Base-by-base conservation (phyloP, 2,329 filamentous ascomycete species). In the Ophiostoma novo-ulmi region DNA sequence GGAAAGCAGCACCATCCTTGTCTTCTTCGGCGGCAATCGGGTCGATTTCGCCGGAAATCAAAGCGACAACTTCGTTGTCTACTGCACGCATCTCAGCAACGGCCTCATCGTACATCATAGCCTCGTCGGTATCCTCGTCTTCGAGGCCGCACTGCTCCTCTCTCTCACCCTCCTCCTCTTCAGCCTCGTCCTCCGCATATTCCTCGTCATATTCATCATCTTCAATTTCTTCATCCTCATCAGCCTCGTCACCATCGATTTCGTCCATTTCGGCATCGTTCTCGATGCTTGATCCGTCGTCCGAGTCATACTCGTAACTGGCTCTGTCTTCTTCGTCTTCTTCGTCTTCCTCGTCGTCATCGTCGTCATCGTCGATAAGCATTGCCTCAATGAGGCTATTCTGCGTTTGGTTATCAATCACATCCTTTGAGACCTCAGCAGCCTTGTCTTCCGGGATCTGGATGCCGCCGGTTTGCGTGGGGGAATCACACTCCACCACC, bases 271-370 rank as follows among this genome's bases (percentile, higher is more conserved):
- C 69, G 0, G 41, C 38, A 1, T 66, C 66, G 1, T 68, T 55
- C 1, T 65, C 65, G 14, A 63, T 61, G 38, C 22, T 26, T 5
- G 36, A 41, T 2, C 39, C 69, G 11, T 69, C 69, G 3, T 69
- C 68, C 14, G 52, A 48, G 17, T 72, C 66, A 1, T 61, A 66
- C 13, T 71, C 67, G 13, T 69, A 55, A 14, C 13, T 58, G n/a
- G 35, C 35, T 48, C 17, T 20, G 6, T 58, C 64, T 22, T 68
- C 26, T 0, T 67, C 35, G 5, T 35, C 58, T 0, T 44, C 67
- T 11, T 67, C 35, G 5, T 35, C 58, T 0, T 44, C 67, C 6
- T 61, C 64, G 11, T 68, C 44, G 10, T 67, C 52, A 1, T 67
- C 36, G 8, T 5, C 26, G 26, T 7, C 17, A 8, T 39, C 58